Evolutionary conservation across 768 basidiomycete species (phyloP).

Genomic region (Rubroboletus pulcherrimus): DNA sequence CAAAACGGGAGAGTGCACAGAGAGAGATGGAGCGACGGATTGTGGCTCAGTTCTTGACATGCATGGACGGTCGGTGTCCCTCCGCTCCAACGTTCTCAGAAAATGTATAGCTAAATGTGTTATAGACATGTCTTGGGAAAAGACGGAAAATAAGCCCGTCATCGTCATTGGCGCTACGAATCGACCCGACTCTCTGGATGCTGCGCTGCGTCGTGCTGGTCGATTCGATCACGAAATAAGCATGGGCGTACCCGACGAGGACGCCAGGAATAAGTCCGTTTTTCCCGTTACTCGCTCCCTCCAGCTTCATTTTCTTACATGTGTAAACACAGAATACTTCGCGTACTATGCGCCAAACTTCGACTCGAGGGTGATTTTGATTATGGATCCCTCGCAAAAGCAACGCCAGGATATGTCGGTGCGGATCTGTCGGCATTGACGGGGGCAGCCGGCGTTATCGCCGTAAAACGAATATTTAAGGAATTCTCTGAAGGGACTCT

Average conservation of each 20-base stretch:
- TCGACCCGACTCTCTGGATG: constrained; percentile 90
- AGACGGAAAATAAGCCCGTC: constrained; percentile 87
- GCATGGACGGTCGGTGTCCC: constrained; percentile 87
- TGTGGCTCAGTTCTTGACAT: constrained; percentile 95
- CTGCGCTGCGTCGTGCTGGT: constrained; percentile 89
- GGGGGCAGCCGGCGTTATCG: constrained; percentile 91
- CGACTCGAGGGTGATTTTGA: constrained; percentile 86
- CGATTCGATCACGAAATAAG: constrained; percentile 97
- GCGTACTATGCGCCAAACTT: constrained; percentile 79
- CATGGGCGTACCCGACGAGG: constrained; percentile 95
- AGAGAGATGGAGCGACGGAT: constrained; percentile 98
- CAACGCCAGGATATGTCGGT: constrained; percentile 96
- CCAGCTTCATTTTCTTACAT: background rate
- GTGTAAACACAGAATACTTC: constrained; percentile 63
- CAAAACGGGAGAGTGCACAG: constrained; percentile 96
- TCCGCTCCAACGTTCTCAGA: background rate
- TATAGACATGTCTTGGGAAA: constrained; percentile 96
- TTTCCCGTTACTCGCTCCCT: no score
- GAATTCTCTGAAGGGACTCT: constrained; percentile 65
- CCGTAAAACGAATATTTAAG: constrained; percentile 94
- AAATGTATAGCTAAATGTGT: background rate
- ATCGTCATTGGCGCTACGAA: constrained; percentile 97
- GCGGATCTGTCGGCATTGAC: constrained; percentile 90
- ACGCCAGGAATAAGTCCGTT: constrained; percentile 81
- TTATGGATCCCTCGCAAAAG: constrained; percentile 79